phyloP scores from a whole-genome alignment of 2,329 filamentous ascomycete species.

The Aspergillus sp. region DNA sequence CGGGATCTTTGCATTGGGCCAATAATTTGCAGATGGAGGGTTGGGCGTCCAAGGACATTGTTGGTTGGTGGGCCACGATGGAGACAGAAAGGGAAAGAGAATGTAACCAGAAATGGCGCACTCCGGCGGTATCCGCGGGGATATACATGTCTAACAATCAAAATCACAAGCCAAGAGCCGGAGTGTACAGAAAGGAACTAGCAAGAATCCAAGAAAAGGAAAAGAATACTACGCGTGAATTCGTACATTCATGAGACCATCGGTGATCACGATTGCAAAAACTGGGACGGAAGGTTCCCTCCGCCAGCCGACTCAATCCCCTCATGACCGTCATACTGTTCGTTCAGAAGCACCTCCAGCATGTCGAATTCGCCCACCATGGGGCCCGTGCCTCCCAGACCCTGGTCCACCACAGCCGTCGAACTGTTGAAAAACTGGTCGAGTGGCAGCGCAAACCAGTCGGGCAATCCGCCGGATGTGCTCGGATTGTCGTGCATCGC shows the following conservation, averaged over 20 bases:
- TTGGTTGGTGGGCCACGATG: neutral
- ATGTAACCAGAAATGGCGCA: neutral
- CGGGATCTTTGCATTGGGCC: too few species aligned
- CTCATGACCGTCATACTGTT: constrained; percentile 41
- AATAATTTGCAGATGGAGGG: too few species aligned
- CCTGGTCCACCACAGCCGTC: constrained; percentile 50
- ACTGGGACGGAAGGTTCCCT: constrained; percentile 29
- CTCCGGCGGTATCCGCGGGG: neutral
- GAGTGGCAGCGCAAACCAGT: constrained; percentile 64
- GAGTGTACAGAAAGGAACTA: neutral
- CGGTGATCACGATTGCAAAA: constrained; percentile 22
- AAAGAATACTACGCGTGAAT: neutral
- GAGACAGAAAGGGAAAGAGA: neutral
- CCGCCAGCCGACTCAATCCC: constrained; percentile 17
- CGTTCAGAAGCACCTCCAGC: constrained; percentile 50
- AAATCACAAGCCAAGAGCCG: too few species aligned
- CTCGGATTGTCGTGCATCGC: constrained; percentile 30
- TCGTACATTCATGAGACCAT: neutral
- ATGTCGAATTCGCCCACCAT: constrained; percentile 59
- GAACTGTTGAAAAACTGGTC: constrained; percentile 59
- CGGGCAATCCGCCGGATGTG: constrained; percentile 42
- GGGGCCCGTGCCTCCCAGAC: constrained; percentile 62
- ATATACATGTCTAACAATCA: neutral
- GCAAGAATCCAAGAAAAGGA: neutral
- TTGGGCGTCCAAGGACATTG: too few species aligned